Evolutionary conservation across 345 rosid genomes (phyloP), one percentile per base, ranked within the genome.

Genomic region (Acer saccharum): DNA sequence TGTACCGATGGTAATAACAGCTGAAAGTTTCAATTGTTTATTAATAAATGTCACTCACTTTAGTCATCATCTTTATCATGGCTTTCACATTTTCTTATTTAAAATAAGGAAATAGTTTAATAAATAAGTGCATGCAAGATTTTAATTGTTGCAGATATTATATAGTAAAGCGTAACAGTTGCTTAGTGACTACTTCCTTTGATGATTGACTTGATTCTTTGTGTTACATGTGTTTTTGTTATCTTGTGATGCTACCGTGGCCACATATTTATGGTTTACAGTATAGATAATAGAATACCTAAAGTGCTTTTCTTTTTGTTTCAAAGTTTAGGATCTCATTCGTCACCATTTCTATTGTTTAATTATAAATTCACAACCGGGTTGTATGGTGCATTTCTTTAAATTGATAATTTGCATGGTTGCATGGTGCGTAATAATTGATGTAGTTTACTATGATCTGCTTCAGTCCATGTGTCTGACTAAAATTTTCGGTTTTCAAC

Each of bases 1-100:
- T 95, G 61, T 95, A 29, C 99, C 99, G 54, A 93, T 95, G 98
- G 99, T 95, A 91, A 89, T 81, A 61, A 43, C 55, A 69, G 65
- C 64, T 68, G 62, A 23, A 75, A 35, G 35, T 39, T 54, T 67
- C 50, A 25, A 25, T 21, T 76, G 11, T 67, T 12, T 14, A 66
- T 67, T 32, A 25, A 17, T 52, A 4, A 13, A 35, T 20, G 17
- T 66, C 54, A 64, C 29, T 10, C 65, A 14, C 25, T 32, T 39
- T 25, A 76, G 21, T 76, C 39, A 21, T 57, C 21, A 39, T 67
- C 13, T 8, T 12, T 52, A 66, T 7, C 17, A 21, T 67, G 25
- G 23, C 48, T 55, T 35, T 68, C 14, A 12, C 23, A 20, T n/a
- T 75, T 46, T 52, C 32, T 46, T 64, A n/a, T 65, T 8, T 44